Percentiles rank a stretch among this genome's conserved stretches.
These are phyloP conservation scores for Petrea volubilis DNA, from an alignment of 257 asterid species.

Conservation along the genomic window DNA sequence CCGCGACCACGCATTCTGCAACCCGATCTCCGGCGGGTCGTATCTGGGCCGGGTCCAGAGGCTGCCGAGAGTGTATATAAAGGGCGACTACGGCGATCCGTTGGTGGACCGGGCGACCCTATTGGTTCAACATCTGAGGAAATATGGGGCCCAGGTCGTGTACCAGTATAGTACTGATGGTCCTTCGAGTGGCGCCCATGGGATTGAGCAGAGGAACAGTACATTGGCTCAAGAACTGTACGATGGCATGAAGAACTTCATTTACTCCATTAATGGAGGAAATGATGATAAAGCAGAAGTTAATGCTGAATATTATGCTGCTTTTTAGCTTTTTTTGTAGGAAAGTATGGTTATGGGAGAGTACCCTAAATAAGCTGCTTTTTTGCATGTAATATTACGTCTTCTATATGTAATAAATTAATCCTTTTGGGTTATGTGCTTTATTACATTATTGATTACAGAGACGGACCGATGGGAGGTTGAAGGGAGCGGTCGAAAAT, in stretches of 20 bases:
- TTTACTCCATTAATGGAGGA: background rate
- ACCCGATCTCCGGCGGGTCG: conserved; percentile 26
- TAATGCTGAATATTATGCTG: background rate
- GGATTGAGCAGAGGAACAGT: background rate
- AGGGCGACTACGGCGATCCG: conserved; percentile 28
- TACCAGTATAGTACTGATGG: background rate
- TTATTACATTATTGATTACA: too few relatives aligned
- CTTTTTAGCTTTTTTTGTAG: background rate
- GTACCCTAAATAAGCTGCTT: background rate
- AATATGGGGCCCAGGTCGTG: background rate
- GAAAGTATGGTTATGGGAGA: background rate
- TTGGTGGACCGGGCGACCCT: conserved; percentile 24
- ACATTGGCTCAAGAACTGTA: conserved; percentile 20
- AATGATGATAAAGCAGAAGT: background rate
- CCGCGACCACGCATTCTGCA: conserved; percentile 39
- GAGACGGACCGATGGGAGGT: too few relatives aligned
- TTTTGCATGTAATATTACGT: background rate
- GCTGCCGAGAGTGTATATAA: conserved; percentile 22
- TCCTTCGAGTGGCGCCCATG: conserved; percentile 8
- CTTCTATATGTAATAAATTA: too few relatives aligned
- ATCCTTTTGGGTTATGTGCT: too few relatives aligned
- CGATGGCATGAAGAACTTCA: conserved; percentile 18
- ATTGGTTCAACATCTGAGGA: background rate
- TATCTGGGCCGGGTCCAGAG: conserved; percentile 23
- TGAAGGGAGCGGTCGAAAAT: too few relatives aligned